These are phyloP conservation scores for Prunus mongolica DNA, from an alignment of 306 rosid genomes.

Conservation along the genomic window DNA sequence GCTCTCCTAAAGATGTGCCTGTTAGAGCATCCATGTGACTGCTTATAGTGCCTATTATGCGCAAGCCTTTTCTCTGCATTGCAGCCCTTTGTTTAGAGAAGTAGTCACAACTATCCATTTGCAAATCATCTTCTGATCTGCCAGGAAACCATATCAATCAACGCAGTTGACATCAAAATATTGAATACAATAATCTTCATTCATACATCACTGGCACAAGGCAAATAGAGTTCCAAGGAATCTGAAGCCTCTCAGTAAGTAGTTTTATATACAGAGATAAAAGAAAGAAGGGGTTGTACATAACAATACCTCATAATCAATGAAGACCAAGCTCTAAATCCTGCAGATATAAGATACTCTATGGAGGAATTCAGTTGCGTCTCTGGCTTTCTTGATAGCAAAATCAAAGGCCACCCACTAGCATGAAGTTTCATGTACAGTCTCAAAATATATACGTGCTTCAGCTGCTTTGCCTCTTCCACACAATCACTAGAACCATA, in stretches of 20 bases:
- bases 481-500: slow-evolving; percentile 38
- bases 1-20: slow-evolving; percentile 28
- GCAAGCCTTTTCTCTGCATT: slow-evolving; percentile 48
- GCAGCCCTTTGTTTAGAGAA: slow-evolving; percentile 39
- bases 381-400: slow-evolving; percentile 54
- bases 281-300: background rate
- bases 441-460: slow-evolving; percentile 40
- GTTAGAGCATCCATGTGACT: slow-evolving; percentile 52
- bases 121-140: slow-evolving; percentile 63
- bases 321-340: slow-evolving; percentile 54
- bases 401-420: slow-evolving; percentile 68
- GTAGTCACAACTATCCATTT: slow-evolving; percentile 38
- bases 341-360: slow-evolving; percentile 52
- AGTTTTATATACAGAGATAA: background rate
- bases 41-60: slow-evolving; percentile 48
- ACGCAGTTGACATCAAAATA: background rate
- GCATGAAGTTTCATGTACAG: slow-evolving; percentile 48
- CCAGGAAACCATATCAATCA: background rate
- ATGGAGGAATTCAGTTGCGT: slow-evolving; percentile 39
- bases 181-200: background rate
- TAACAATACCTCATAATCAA: slow-evolving; percentile 67
- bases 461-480: slow-evolving; percentile 44
- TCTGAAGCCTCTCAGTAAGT: background rate
- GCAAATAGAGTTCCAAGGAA: background rate
- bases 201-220: background rate